Evolutionary conservation across 140 eudicot species (phyloP).

Genomic region (Bidens hawaiensis): DNA sequence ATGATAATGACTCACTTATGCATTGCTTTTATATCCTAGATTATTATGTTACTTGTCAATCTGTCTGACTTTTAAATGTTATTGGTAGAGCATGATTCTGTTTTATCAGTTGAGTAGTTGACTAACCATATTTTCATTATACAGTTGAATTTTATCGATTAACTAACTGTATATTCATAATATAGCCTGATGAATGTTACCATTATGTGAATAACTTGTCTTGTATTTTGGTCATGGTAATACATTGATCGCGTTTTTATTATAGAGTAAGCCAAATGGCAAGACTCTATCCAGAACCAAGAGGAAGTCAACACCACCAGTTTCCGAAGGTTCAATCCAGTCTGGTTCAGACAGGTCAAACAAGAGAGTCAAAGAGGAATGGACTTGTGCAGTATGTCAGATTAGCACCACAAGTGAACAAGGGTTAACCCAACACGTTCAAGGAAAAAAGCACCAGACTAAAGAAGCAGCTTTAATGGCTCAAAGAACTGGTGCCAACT

Average conservation of each 20-base stretch:
- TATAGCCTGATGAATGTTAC: not conserved
- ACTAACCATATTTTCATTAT: not conserved
- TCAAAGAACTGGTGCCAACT: slow-evolving; percentile 38
- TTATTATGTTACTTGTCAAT: slow-evolving; percentile 7
- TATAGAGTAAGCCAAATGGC: slow-evolving; percentile 47
- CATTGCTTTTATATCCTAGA: not conserved
- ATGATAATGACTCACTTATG: not conserved
- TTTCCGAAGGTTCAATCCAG: slow-evolving; percentile 15
- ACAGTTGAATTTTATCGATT: too few relatives aligned
- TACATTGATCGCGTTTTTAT: not conserved
- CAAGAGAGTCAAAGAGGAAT: slow-evolving; percentile 44
- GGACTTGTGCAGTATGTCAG: slow-evolving; percentile 72
- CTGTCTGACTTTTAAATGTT: not conserved
- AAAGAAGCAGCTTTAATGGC: slow-evolving; percentile 44
- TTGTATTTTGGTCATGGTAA: not conserved
- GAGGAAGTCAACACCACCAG: slow-evolving; percentile 40
- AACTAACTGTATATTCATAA: not conserved
- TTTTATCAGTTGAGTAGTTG: not conserved
- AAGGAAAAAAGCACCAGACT: slow-evolving; percentile 60
- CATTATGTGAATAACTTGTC: not conserved
- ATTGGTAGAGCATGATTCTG: not conserved
- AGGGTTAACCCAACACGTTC: slow-evolving; percentile 44
- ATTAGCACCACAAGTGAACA: slow-evolving; percentile 56
- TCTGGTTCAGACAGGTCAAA: slow-evolving; percentile 17
- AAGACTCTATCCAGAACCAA: slow-evolving; percentile 36